Evolutionary conservation across 139 green algal species (phyloP), one percentile per base, ranked within the genome.

Genomic region (Parachlorella kessleri): DNA sequence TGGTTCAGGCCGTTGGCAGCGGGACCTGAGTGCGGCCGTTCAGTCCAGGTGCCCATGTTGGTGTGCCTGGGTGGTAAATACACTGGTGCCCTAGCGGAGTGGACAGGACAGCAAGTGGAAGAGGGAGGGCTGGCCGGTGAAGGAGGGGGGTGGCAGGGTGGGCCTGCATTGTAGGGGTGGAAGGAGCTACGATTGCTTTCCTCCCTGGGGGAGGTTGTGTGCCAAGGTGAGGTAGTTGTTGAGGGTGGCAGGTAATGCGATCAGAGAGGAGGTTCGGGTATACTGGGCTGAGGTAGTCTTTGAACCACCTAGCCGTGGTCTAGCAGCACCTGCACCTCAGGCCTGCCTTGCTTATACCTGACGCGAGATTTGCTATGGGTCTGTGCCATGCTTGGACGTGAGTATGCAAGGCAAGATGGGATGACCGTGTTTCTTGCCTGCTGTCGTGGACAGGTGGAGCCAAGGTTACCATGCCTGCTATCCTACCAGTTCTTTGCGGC

Each of bases 401-500:
- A 59, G 48, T 59, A 59, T 59, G 14, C 21, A 14, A 59, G 48
- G 14, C 48, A 0, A 28, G 48, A 0, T 59, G 21, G 14, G 14
- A 28, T 18, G 48, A 18, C 14, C 48, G 48, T 59, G 48, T 59
- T 33, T 6, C 6, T 37, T 33, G 24, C 69, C 40, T 6, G 38
- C 40, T 7, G 5, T 30, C 28, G 38, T 53, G 3, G n/a, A n/a
- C 75, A 79, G 78, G 74, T n/a, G 81, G 69, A 8, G 38, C 69
- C 3, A 53, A 76, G 26, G 42, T 90, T 0, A 83, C 81, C 28
- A 54, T 95, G 73, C 91, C 91, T 0, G 91, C 89, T 30, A 86
- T 95, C 63, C 71, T 91, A 67, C 91, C 91, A 2, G 79, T 89
- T 1, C 55, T 84, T 69, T 70, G 41, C 36, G 54, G 28, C 21